phyloP scores from a whole-genome alignment of 805 yeast genomes.

The Candida dajiaensis region DNA sequence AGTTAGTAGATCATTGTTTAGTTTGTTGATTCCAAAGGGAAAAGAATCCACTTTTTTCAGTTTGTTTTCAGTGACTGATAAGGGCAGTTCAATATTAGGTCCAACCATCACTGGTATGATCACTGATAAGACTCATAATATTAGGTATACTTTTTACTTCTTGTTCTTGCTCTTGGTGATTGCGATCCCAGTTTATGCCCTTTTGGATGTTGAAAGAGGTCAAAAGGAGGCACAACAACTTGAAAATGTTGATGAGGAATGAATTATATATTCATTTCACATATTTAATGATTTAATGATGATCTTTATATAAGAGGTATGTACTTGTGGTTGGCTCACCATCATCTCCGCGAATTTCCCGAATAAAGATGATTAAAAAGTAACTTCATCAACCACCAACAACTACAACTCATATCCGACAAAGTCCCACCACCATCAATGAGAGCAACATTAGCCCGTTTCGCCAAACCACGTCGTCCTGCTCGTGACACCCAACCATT shows the following conservation, averaged over 20 bases:
- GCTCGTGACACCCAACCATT: constrained; percentile 37
- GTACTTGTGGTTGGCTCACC: no score
- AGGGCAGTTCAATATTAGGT: constrained; percentile 72
- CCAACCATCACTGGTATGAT: constrained; percentile 69
- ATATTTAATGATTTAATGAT: no score
- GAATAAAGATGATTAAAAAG: no score
- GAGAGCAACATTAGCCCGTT: constrained; percentile 11
- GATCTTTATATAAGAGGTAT: no score
- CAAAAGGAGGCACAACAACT: constrained; percentile 43
- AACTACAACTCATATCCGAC: not conserved
- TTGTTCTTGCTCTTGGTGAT: constrained; percentile 45
- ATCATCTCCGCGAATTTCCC: not conserved
- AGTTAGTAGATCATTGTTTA: constrained; percentile 59
- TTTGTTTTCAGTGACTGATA: constrained; percentile 70
- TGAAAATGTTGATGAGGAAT: constrained; percentile 23
- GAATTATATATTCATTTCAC: no score
- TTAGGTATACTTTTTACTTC: constrained; percentile 66
- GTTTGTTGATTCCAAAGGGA: constrained; percentile 67
- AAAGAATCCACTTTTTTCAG: constrained; percentile 74
- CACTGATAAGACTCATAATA: constrained; percentile 67
- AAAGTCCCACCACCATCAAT: not conserved
- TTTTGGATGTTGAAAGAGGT: constrained; percentile 59
- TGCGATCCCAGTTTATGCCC: constrained; percentile 51
- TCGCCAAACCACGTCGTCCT: constrained; percentile 15
- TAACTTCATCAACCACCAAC: not conserved